Evolutionary conservation across 805 yeast genomes (phyloP), one percentile per base, ranked within the genome.

Genomic region (Suhomyces faveliae): DNA sequence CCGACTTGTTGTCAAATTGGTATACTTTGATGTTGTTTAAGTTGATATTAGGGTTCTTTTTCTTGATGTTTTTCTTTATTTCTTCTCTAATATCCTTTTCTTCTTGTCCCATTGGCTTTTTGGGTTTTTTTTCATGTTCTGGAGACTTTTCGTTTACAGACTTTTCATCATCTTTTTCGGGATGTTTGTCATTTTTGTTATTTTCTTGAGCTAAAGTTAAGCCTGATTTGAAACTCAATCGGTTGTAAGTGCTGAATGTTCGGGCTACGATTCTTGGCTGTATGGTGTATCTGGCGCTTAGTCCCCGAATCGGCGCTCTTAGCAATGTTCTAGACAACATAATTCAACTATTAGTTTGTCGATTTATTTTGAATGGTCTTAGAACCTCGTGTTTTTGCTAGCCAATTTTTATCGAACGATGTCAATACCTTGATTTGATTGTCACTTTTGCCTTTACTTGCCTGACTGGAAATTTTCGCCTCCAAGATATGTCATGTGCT

Each of bases 31-130:
- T 47, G 44, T 70, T 63, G 23, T 64, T 61, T 9, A 61, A 51
- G 45, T 64, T 61, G 5, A 59, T 35, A 40, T 64, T 58, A 4
- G 67, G 64, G 46, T 62, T 56, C 46, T 61, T 56, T 46, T 67
- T 61, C 55, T 63, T 62, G 44, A 67, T 52, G 20, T 59, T 57
- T 44, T 64, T 59, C 48, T 61, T 64, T 22, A 71, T 51, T 46
- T 70, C 72, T 25, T 70, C 69, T 22, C 73, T 57, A 37, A 70
- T 56, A 42, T 64, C 63, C 38, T 60, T 58, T 51, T 70, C 74
- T 39, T 67, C 71, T 30, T 56, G 49, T 39, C 56, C 51, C 51
- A 49, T 55, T 1, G 37, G 15, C 35, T 46, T 29, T 30, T 39
- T 35, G 30, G 30, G 15, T 25, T 40, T 17, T 42, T 47, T 38